Evolutionary conservation across 768 basidiomycete genomes (phyloP).

Genomic region (Termitomyces titanicus): DNA sequence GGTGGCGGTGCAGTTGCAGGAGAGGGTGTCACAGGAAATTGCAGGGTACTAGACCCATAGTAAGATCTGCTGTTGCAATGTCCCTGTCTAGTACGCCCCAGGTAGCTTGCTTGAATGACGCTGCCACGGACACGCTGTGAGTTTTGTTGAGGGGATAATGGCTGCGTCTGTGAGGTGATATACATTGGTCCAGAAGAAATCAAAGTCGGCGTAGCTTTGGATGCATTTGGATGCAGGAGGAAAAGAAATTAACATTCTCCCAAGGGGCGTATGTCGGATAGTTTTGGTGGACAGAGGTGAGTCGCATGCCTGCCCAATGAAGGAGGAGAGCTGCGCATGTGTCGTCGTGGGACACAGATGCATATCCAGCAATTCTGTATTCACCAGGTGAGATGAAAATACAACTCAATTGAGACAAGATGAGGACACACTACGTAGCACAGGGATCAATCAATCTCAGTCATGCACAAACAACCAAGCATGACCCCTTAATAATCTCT

Average conservation of each 20-base stretch:
- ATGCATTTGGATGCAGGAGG: slow-evolving; percentile 44
- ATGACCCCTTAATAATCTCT: no score
- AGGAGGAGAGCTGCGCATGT: no score
- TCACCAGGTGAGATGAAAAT: no score
- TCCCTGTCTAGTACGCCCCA: slow-evolving; percentile 21
- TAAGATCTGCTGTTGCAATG: slow-evolving; percentile 48
- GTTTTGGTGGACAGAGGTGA: slow-evolving; percentile 22
- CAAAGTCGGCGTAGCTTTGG: slow-evolving; percentile 30
- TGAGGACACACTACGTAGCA: no score
- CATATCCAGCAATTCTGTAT: no score
- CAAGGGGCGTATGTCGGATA: slow-evolving; percentile 26
- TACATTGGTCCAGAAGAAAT: slow-evolving; percentile 48
- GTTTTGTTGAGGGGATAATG: slow-evolving; percentile 4
- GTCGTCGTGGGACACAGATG: no score
- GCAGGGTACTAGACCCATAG: slow-evolving; percentile 57
- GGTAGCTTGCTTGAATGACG: slow-evolving; percentile 22
- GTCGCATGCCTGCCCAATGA: no score
- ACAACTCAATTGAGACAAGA: no score
- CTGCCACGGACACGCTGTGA: slow-evolving; percentile 10
- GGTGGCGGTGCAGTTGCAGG: no score
- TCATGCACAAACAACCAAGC: no score
- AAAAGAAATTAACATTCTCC: slow-evolving; percentile 36
- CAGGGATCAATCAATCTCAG: no score
- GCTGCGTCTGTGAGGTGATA: no score
- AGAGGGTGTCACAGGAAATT: slow-evolving; percentile 54